Percentiles rank a stretch among this genome's conserved stretches.
phyloP scores from a whole-genome alignment of 805 yeast genomes.

The Kazachstania bromeliacearum region DNA sequence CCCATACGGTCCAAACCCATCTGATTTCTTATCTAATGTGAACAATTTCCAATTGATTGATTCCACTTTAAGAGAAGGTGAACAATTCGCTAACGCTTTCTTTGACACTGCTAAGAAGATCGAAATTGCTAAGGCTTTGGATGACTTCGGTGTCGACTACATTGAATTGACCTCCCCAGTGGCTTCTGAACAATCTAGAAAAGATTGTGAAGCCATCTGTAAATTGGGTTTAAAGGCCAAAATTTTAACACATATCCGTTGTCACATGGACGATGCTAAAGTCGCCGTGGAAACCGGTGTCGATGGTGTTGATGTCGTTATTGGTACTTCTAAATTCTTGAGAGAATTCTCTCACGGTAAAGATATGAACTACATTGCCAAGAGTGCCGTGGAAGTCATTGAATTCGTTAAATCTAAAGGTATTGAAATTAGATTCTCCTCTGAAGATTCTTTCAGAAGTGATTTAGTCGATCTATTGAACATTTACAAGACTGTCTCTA shows the following conservation, averaged over 20 bases:
- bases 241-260: slow-evolving; percentile 91
- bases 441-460: slow-evolving; percentile 95
- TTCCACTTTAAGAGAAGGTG: slow-evolving; percentile 95
- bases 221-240: slow-evolving; percentile 95
- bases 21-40: slow-evolving; percentile 85
- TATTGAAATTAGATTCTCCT: slow-evolving; percentile 90
- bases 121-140: slow-evolving; percentile 92
- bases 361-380: slow-evolving; percentile 96
- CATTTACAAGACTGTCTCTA: slow-evolving; percentile 92
- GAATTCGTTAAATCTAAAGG: slow-evolving; percentile 95
- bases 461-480: slow-evolving; percentile 91
- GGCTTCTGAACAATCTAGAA: slow-evolving; percentile 87
- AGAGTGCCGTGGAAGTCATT: slow-evolving; percentile 91
- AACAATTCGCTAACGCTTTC: slow-evolving; percentile 96
- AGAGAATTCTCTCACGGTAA: slow-evolving; percentile 95
- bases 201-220: slow-evolving; percentile 96
- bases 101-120: slow-evolving; percentile 90
- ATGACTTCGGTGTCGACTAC: slow-evolving; percentile 97
- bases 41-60: slow-evolving; percentile 84
- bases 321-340: slow-evolving; percentile 92
- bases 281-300: slow-evolving; percentile 98
- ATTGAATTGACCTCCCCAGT: slow-evolving; percentile 98
- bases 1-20: slow-evolving; percentile 94
- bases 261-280: slow-evolving; percentile 97
- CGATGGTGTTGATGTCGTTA: slow-evolving; percentile 97